phyloP scores from a whole-genome alignment of 371 early-diverging fungal species.

The Mucor sp. region DNA sequence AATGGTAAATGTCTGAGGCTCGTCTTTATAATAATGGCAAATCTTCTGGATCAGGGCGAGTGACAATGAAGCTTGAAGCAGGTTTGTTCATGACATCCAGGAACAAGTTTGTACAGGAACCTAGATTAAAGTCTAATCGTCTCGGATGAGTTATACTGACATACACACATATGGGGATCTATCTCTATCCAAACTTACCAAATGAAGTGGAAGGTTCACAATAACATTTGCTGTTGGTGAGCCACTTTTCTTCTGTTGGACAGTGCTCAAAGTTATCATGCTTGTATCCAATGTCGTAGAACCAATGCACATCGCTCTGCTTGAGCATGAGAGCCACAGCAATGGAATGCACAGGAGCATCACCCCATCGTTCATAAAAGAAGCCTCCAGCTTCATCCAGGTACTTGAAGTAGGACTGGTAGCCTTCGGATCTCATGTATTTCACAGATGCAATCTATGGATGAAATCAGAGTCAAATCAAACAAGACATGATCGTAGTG shows the following conservation, averaged over 20 bases:
- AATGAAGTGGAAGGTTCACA: conserved; percentile 49
- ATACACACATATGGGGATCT: not conserved
- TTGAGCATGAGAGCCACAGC: conserved; percentile 81
- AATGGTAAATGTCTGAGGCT: not conserved
- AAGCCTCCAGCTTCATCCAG: conserved; percentile 85
- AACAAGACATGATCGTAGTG: too few relatives aligned
- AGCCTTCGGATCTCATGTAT: conserved; percentile 72
- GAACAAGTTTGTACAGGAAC: conserved; percentile 31
- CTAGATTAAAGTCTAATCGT: conserved; percentile 17
- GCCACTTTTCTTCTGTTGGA: conserved; percentile 52
- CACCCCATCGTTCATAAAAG: conserved; percentile 96
- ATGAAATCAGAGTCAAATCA: not conserved
- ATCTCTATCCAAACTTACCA: conserved; percentile 20
- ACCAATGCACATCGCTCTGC: conserved; percentile 83
- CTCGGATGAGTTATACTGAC: not conserved
- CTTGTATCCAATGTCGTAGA: conserved; percentile 85
- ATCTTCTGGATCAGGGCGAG: conserved; percentile 23
- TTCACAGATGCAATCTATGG: conserved; percentile 41
- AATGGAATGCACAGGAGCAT: conserved; percentile 94
- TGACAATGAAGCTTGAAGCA: conserved; percentile 29
- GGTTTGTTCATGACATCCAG: conserved; percentile 29
- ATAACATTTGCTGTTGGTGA: conserved; percentile 53
- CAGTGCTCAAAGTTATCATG: conserved; percentile 75
- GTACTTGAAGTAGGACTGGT: conserved; percentile 76
- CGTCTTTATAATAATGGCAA: conserved; percentile 2